Conservation (phyloP, 306 rosid genomes). For the Acacia acuminata region DNA sequence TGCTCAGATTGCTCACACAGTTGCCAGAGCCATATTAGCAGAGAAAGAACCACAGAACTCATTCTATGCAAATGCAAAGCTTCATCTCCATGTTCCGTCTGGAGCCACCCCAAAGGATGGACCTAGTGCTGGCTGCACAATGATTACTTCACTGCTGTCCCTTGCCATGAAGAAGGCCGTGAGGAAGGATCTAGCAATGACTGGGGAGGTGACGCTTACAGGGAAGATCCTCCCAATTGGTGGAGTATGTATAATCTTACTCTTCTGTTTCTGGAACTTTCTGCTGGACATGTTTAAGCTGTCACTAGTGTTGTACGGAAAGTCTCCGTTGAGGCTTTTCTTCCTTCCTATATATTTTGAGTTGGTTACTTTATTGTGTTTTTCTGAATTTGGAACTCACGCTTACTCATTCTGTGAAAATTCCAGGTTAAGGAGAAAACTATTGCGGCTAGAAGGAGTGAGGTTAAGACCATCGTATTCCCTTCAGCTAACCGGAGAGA, state of each 20-base stretch:
- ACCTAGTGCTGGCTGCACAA: slow-evolving; percentile 99
- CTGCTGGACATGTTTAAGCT: neutral
- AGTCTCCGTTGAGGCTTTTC: neutral
- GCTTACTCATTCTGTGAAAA: slow-evolving; percentile 30
- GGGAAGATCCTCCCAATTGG: slow-evolving; percentile 99
- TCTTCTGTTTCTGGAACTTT: slow-evolving; percentile 12
- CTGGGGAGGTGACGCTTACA: slow-evolving; percentile 96
- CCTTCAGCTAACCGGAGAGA: slow-evolving; percentile 94
- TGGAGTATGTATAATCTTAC: slow-evolving; percentile 65
- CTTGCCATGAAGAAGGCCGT: slow-evolving; percentile 87
- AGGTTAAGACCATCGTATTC: slow-evolving; percentile 79
- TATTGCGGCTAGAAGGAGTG: slow-evolving; percentile 93
- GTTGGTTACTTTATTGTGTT: neutral
- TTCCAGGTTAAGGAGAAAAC: slow-evolving; percentile 97
- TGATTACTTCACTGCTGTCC: slow-evolving; percentile 92
- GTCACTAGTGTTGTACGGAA: slow-evolving; percentile 16
- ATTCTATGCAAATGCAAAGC: slow-evolving; percentile 77
- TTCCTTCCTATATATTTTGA: neutral
- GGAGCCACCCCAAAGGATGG: slow-evolving; percentile 99
- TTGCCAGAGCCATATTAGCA: slow-evolving; percentile 66
- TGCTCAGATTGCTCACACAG: slow-evolving; percentile 97
- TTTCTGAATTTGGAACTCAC: slow-evolving; percentile 27
- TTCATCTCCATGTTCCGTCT: slow-evolving; percentile 97
- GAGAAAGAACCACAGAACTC: slow-evolving; percentile 61
- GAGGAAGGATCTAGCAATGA: slow-evolving; percentile 94